Evolutionary conservation across 139 green algal genomes (phyloP).

Genomic region (Picochlorum sp.): DNA sequence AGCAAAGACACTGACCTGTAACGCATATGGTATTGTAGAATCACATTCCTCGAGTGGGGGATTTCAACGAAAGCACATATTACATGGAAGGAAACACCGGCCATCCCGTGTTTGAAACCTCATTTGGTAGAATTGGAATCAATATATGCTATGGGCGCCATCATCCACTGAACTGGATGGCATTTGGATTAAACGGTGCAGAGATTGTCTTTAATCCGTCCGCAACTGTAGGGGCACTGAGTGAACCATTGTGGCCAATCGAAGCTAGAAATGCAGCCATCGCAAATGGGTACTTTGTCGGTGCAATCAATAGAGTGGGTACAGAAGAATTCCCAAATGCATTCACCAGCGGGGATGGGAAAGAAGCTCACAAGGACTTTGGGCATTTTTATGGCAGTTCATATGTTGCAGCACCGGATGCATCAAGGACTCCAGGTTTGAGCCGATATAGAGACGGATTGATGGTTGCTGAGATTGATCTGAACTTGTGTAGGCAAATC

Average conservation of each 20-base stretch:
- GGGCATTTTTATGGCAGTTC: constrained; percentile 87
- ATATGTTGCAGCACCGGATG: constrained; percentile 92
- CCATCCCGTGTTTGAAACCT: constrained; percentile 86
- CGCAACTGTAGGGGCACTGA: constrained; percentile 84
- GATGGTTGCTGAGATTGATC: constrained; percentile 79
- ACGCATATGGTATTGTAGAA: constrained; percentile 52
- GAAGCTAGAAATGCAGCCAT: constrained; percentile 88
- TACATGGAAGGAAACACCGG: constrained; percentile 88
- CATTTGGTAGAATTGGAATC: constrained; percentile 78
- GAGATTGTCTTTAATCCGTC: constrained; percentile 97
- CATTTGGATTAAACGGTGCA: constrained; percentile 91
- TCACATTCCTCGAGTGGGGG: constrained; percentile 93
- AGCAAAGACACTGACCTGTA: neutral
- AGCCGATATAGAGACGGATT: constrained; percentile 72
- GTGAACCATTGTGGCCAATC: constrained; percentile 79
- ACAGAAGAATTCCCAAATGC: constrained; percentile 87
- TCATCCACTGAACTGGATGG: constrained; percentile 93
- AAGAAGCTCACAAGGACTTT: constrained; percentile 81
- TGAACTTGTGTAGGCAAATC: constrained; percentile 89
- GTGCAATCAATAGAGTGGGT: constrained; percentile 87
- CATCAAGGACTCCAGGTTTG: constrained; percentile 64
- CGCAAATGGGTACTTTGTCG: constrained; percentile 70
- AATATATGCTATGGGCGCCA: constrained; percentile 99
- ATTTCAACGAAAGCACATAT: constrained; percentile 98
- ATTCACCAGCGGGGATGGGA: constrained; percentile 89